Conservation (phyloP, 306 rosid genomes). For the Quercus alba region DNA sequence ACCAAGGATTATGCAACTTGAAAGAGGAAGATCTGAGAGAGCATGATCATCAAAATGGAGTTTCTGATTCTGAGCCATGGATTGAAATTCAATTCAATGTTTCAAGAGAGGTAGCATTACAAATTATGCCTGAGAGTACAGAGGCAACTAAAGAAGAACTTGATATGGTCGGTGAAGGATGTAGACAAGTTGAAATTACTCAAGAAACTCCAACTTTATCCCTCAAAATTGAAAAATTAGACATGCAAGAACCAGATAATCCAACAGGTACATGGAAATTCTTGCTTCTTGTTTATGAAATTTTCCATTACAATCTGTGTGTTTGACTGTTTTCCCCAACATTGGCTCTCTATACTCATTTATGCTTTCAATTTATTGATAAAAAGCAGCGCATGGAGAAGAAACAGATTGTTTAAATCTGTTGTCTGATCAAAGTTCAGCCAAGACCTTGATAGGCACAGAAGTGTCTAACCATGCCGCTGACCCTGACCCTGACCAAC, state of each 20-base stretch:
- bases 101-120: conserved; percentile 15
- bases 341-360: not conserved
- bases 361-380: conserved; percentile 3
- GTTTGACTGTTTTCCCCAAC: not conserved
- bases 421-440: conserved; percentile 5
- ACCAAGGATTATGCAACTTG: conserved; percentile 19
- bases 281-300: conserved; percentile 19
- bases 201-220: conserved; percentile 24
- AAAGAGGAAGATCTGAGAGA: conserved; percentile 21
- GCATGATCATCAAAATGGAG: conserved; percentile 14
- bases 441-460: conserved; percentile 6
- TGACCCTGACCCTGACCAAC: conserved; percentile 26
- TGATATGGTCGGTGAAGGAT: conserved; percentile 20
- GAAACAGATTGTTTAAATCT: conserved; percentile 1
- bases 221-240: conserved; percentile 20
- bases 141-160: conserved; percentile 21
- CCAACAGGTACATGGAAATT: conserved; percentile 41
- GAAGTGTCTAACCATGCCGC: conserved; percentile 12
- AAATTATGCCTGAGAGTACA: conserved; percentile 13
- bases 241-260: conserved; percentile 26
- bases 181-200: conserved; percentile 16
- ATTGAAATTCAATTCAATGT: conserved; percentile 16
- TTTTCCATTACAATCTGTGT: conserved; percentile 4
- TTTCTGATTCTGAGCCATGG: conserved; percentile 1
- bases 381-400: conserved; percentile 16